Evolutionary conservation across 768 basidiomycete species (phyloP).

Genomic region (Ramaria rubella): DNA sequence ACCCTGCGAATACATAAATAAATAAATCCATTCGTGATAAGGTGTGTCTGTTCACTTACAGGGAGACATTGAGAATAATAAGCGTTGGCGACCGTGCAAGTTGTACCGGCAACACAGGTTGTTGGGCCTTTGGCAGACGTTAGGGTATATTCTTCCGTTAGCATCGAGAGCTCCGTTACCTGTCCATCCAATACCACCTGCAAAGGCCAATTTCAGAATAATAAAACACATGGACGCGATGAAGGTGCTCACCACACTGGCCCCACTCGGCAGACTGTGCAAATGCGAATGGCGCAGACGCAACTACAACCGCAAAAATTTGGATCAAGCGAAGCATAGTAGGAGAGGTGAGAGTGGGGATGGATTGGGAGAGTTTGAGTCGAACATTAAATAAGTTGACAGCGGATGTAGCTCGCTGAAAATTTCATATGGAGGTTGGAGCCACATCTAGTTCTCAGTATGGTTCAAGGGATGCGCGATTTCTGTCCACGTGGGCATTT

Average conservation of each 20-base stretch:
- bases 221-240: neutral
- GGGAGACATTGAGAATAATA: conserved; percentile 43
- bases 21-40: conserved; percentile 26
- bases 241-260: conserved; percentile 18
- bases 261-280: conserved; percentile 24
- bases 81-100: conserved; percentile 32
- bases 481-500: neutral
- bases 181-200: conserved; percentile 31
- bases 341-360: neutral
- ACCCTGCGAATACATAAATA: conserved; percentile 19
- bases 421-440: neutral
- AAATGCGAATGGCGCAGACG: conserved; percentile 14
- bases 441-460: neutral
- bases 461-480: neutral
- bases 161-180: neutral
- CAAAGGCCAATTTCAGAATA: neutral
- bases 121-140: conserved; percentile 18
- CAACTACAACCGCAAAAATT: neutral
- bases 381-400: neutral
- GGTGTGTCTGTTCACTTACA: neutral
- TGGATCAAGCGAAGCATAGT: neutral
- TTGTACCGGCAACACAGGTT: conserved; percentile 35
- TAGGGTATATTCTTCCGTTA: neutral
- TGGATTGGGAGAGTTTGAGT: neutral
- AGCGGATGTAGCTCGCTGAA: neutral